Conservation (phyloP, 2,329 filamentous ascomycete species). For the Cladosporium sphaerospermum region DNA sequence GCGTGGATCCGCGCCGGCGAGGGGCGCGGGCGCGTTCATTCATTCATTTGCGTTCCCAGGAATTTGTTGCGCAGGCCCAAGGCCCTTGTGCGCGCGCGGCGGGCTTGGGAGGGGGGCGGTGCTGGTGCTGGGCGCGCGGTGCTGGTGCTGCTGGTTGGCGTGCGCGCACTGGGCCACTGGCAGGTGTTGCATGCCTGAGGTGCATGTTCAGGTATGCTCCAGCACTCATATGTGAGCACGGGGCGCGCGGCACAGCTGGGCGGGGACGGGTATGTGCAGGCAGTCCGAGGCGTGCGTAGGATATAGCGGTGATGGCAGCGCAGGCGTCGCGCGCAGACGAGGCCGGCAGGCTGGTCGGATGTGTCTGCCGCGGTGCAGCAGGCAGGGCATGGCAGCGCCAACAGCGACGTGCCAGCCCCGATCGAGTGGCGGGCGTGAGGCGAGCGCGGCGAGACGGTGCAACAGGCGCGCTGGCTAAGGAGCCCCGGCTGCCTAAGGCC, state of each 20-base stretch:
- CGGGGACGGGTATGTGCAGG: not conserved
- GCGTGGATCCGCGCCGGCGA: not conserved
- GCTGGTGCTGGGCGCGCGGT: not conserved
- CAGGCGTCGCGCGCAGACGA: no score
- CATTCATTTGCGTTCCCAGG: not conserved
- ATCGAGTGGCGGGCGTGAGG: not conserved
- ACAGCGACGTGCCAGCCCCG: not conserved
- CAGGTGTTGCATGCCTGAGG: not conserved
- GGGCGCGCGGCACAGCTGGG: not conserved
- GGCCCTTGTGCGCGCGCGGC: not conserved
- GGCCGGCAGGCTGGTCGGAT: no score
- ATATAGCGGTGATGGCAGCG: no score
- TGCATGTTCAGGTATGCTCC: no score
- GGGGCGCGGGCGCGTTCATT: not conserved
- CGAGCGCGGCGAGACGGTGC: not conserved
- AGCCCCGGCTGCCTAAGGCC: not conserved
- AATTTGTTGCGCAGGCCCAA: not conserved
- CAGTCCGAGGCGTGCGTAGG: not conserved
- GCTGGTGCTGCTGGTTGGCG: not conserved
- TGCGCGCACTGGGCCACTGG: not conserved
- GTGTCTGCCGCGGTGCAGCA: not conserved
- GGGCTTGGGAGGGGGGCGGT: constrained; percentile 7
- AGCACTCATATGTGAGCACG: not conserved
- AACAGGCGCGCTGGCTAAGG: not conserved
- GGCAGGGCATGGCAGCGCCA: not conserved